Evolutionary conservation across 805 yeast genomes (phyloP).

Genomic region (Scheffersomyces ergatensis): DNA sequence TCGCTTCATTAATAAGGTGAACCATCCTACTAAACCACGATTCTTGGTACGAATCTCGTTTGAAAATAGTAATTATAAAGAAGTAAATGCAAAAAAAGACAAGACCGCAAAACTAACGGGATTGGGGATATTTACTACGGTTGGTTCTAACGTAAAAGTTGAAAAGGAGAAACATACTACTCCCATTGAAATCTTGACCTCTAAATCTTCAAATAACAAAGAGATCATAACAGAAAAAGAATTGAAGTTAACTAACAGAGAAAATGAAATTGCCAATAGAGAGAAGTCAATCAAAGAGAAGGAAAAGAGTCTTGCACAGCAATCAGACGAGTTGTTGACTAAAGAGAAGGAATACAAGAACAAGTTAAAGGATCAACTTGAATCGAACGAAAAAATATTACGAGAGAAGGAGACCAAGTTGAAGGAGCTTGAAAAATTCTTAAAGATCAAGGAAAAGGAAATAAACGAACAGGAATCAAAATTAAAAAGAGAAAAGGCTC

Average conservation of each 20-base stretch:
- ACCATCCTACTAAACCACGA: constrained; percentile 16
- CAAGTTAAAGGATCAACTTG: not conserved
- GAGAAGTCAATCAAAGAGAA: not conserved
- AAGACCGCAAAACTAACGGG: constrained; percentile 1
- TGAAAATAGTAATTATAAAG: constrained; percentile 15
- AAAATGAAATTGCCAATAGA: not conserved
- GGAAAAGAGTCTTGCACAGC: not conserved
- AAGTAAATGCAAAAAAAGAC: constrained; percentile 4
- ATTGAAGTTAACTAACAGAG: not conserved
- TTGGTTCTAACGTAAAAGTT: not conserved
- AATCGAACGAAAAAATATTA: constrained; percentile 2
- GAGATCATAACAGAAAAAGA: too few species aligned
- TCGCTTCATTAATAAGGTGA: constrained; percentile 15
- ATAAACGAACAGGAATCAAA: constrained; percentile 7
- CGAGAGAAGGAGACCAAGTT: constrained; percentile 4
- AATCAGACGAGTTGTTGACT: not conserved
- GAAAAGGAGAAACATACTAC: too few species aligned
- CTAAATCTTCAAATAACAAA: too few species aligned
- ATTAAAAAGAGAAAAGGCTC: constrained; percentile 3
- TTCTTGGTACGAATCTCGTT: constrained; percentile 18
- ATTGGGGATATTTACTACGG: constrained; percentile 2
- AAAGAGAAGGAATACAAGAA: not conserved
- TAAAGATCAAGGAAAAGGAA: constrained; percentile 6
- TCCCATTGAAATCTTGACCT: too few species aligned
- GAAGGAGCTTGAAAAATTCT: constrained; percentile 1